Evolutionary conservation across 768 basidiomycete species (phyloP), one percentile per base, ranked within the genome.

Genomic region (Jaapia argillacea): DNA sequence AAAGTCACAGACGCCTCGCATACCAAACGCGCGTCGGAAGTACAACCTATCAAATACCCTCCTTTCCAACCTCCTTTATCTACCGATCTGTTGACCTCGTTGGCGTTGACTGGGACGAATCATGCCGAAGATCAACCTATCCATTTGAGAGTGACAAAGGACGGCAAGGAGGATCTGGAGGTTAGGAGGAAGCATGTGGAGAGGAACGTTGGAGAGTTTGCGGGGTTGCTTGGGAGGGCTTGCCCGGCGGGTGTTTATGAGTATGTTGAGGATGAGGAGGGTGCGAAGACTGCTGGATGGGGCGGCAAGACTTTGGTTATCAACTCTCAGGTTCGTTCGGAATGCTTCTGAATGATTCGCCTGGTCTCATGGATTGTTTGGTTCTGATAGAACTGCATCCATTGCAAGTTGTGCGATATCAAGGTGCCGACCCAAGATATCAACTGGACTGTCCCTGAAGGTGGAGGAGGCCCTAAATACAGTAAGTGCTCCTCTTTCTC

Each of bases 191-290:
- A 74, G 20, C 94, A 98, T 57, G 88, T 94, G 4, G 58, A 72
- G 45, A 64, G 64, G 33, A 97, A 97, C 59, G 72, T 81, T 0
- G 69, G 69, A 39, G 77, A 87, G 52, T 99, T 81, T 57, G 94
- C 86, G 0, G 90, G 91, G 5, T 59, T 98, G 21, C 69, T 99
- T n/a, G 84, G 83, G 1, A 71, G 79, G 4, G 93, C 84, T 3
- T 99, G 94, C 61, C 94, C 94, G 1, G 94, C 96, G 0, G 88
- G 80, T 3, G 94, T 98, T 31, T 99, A 99, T 59, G 94, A 99
- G 64, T 99, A 99, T 56, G 82, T 93, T 2, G 77, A 86, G 24
- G 81, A 73, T 14, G 81, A 83, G 48, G 68, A 67, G 16, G 64
- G 63, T n/a, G 63, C 52, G 14, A 58, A 62, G 26, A 58, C 61